These are phyloP conservation scores for Cytidiella melzeri DNA, from an alignment of 768 basidiomycete genomes.

Conservation along the genomic window DNA sequence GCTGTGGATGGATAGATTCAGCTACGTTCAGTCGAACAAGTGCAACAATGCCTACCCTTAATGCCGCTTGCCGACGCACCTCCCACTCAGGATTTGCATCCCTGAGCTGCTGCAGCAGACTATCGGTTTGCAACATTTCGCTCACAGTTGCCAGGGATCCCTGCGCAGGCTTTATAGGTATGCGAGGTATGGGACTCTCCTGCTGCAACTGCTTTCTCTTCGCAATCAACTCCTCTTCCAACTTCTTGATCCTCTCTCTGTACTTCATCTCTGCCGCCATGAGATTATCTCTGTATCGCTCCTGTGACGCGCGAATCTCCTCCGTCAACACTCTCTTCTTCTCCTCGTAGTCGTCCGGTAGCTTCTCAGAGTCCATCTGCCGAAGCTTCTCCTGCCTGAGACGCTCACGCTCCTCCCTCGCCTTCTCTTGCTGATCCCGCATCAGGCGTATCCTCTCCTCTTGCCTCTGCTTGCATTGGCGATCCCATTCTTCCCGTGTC, in stretches of 20 bases:
- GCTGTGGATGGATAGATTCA: conserved; percentile 13
- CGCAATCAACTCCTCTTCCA: conserved; percentile 24
- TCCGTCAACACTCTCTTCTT: not conserved
- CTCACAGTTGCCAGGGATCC: conserved; percentile 4
- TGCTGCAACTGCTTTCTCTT: not conserved
- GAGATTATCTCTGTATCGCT: conserved; percentile 20
- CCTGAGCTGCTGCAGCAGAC: conserved; percentile 50
- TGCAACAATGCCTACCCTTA: conserved; percentile 36
- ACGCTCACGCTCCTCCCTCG: conserved; percentile 7
- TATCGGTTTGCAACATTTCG: conserved; percentile 34
- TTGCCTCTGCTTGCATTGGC: conserved; percentile 40
- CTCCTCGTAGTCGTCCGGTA: not conserved
- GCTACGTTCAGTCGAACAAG: conserved; percentile 1
- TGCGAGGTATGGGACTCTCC: not conserved
- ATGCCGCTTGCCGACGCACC: conserved; percentile 42
- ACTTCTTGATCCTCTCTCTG: conserved; percentile 32
- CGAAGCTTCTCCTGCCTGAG: conserved; percentile 1
- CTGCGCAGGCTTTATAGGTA: not conserved
- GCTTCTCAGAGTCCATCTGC: not conserved
- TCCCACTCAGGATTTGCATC: conserved; percentile 59
- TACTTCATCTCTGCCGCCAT: conserved; percentile 18
- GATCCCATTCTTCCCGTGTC: conserved; percentile 26
- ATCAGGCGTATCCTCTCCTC: conserved; percentile 44
- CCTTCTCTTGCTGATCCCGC: conserved; percentile 21
- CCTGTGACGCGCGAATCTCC: conserved; percentile 8